Evolutionary conservation across 108 stramenopile species (phyloP).

Genomic region (Fistulifera solaris): DNA sequence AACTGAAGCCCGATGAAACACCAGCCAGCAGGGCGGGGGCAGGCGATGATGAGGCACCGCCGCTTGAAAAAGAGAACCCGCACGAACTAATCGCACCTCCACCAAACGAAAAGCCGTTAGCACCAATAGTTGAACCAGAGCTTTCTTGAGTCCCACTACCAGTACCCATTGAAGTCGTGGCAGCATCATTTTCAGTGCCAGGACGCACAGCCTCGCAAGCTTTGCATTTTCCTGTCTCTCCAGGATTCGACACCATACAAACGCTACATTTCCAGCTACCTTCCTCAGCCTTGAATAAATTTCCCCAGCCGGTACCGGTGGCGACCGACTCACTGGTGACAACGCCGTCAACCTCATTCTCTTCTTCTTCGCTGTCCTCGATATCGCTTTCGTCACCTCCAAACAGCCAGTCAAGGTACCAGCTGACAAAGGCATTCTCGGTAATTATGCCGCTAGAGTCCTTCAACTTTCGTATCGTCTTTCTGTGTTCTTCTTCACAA

Average conservation of each 20-base stretch:
- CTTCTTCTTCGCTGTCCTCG: constrained; percentile 19
- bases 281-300: constrained; percentile 29
- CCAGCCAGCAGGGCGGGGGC: constrained; percentile 25
- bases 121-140: constrained; percentile 18
- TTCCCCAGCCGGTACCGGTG: constrained; percentile 13
- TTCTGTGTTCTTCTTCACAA: constrained; percentile 74
- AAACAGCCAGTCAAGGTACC: constrained; percentile 87
- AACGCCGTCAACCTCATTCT: constrained; percentile 4
- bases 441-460: constrained; percentile 4
- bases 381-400: constrained; percentile 55
- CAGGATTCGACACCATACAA: constrained; percentile 67
- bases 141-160: no score
- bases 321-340: no score
- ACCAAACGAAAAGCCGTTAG: constrained; percentile 55
- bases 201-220: constrained; percentile 77
- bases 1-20: constrained; percentile 10
- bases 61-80: constrained; percentile 35
- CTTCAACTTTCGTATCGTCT: constrained; percentile 48
- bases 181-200: constrained; percentile 19
- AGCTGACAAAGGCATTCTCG: constrained; percentile 51
- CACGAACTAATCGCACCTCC: constrained; percentile 23
- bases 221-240: constrained; percentile 34
- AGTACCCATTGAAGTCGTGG: constrained; percentile 1
- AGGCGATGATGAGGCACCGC: constrained; percentile 3
- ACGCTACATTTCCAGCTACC: constrained; percentile 80